Conservation (phyloP, 1,284 basidiomycete species). For the Paramarasmius palmivorus region DNA sequence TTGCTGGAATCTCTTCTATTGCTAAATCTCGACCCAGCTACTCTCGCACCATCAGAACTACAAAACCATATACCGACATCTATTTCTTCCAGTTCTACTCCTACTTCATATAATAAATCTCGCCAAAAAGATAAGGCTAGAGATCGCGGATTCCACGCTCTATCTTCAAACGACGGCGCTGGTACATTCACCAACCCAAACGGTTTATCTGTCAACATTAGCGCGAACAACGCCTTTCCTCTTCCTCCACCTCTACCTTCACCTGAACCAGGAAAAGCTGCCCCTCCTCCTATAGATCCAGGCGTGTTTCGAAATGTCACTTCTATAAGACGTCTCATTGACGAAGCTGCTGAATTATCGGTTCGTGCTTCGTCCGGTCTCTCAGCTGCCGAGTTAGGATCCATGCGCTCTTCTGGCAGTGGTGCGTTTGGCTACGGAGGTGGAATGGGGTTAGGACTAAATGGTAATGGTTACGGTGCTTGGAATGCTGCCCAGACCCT, state of each 20-base stretch:
- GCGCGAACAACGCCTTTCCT: slow-evolving; percentile 26
- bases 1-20: slow-evolving; percentile 76
- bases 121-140: slow-evolving; percentile 45
- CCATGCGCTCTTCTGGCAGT: slow-evolving; percentile 45
- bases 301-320: slow-evolving; percentile 77
- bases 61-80: slow-evolving; percentile 26
- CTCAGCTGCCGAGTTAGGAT: slow-evolving; percentile 67
- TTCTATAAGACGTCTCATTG: slow-evolving; percentile 73
- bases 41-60: slow-evolving; percentile 49
- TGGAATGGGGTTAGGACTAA: slow-evolving; percentile 22
- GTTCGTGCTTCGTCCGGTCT: slow-evolving; percentile 80
- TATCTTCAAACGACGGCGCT: slow-evolving; percentile 47
- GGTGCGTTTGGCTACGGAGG: slow-evolving; percentile 18
- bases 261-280: slow-evolving; percentile 58
- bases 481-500: slow-evolving; percentile 63
- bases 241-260: slow-evolving; percentile 47
- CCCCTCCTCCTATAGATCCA: slow-evolving; percentile 81
- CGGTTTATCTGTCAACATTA: slow-evolving; percentile 28
- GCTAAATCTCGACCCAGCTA: slow-evolving; percentile 72
- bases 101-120: slow-evolving; percentile 22
- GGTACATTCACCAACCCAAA: slow-evolving; percentile 9
- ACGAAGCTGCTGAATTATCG: slow-evolving; percentile 81
- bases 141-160: slow-evolving; percentile 40
- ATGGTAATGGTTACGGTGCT: slow-evolving; percentile 28
- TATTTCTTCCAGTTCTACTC: slow-evolving; percentile 26